A percentile compares a stretch with the other conserved stretches of the same genome.
Conservation (phyloP, 805 yeast genomes). For the Debaryomyces maramus region DNA sequence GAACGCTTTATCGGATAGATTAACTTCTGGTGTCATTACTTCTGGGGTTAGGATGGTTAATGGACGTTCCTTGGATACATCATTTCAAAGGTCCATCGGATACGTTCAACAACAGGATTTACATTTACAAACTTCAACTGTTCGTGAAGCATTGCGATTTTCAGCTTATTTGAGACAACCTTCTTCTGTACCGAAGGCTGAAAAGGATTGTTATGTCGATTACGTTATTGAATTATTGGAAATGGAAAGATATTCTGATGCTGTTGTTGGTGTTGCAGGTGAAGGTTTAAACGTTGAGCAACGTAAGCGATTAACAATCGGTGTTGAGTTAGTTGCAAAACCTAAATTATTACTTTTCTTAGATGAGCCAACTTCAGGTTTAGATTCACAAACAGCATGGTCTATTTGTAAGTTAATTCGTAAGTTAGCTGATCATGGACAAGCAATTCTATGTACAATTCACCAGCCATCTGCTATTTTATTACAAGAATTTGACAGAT, state of each 20-base stretch:
- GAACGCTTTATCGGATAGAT: slow-evolving; percentile 36
- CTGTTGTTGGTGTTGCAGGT: slow-evolving; percentile 35
- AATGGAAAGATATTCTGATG: slow-evolving; percentile 29
- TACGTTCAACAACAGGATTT: slow-evolving; percentile 37
- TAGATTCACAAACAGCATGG: slow-evolving; percentile 41
- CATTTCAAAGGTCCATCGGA: slow-evolving; percentile 35
- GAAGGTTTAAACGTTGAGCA: slow-evolving; percentile 38
- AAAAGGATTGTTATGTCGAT: slow-evolving; percentile 26
- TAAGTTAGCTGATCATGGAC: slow-evolving; percentile 35
- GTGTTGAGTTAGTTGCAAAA: slow-evolving; percentile 32
- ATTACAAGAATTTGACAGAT: slow-evolving; percentile 71
- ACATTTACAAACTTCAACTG: slow-evolving; percentile 32
- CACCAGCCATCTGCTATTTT: slow-evolving; percentile 81
- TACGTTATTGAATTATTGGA: slow-evolving; percentile 25
- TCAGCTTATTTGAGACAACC: slow-evolving; percentile 30
- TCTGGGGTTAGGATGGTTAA: slow-evolving; percentile 38
- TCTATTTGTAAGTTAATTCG: slow-evolving; percentile 34
- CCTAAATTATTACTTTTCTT: slow-evolving; percentile 27
- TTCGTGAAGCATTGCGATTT: slow-evolving; percentile 27
- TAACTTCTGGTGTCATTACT: slow-evolving; percentile 21
- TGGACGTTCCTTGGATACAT: slow-evolving; percentile 23
- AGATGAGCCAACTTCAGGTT: slow-evolving; percentile 42
- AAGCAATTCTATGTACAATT: slow-evolving; percentile 51
- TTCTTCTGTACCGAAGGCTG: slow-evolving; percentile 16
- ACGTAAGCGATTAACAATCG: slow-evolving; percentile 34